Evolutionary conservation across 1,284 basidiomycete genomes (phyloP).

Genomic region (Ceratobasidium sp.): DNA sequence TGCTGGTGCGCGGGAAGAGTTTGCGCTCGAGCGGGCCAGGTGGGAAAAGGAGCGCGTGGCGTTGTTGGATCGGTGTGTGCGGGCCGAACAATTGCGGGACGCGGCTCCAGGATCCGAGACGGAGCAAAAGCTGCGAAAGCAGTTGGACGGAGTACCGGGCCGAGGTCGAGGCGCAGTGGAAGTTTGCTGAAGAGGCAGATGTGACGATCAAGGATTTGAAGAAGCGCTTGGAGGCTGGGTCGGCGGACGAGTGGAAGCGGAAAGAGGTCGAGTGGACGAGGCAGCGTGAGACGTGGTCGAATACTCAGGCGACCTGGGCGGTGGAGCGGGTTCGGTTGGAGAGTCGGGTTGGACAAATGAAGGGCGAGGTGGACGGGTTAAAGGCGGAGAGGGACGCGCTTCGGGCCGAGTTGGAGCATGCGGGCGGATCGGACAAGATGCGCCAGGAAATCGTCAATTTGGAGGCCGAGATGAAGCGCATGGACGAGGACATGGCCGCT

Average conservation of each 20-base stretch:
- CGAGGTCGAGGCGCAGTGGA: constrained; percentile 36
- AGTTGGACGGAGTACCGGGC: constrained; percentile 33
- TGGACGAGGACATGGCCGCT: constrained; percentile 26
- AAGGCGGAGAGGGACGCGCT: constrained; percentile 22
- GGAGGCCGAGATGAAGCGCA: constrained; percentile 12
- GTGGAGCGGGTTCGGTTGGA: constrained; percentile 5
- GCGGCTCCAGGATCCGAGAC: neutral
- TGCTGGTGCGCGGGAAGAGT: constrained; percentile 11
- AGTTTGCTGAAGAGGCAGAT: constrained; percentile 32
- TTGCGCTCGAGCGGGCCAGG: constrained; percentile 13
- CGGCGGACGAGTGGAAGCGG: constrained; percentile 22
- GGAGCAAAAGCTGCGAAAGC: constrained; percentile 5
- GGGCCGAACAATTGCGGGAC: constrained; percentile 11
- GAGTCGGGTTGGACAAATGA: neutral
- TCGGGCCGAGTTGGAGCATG: neutral
- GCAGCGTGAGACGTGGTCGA: neutral
- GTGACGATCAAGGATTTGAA: constrained; percentile 4
- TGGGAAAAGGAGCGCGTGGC: constrained; percentile 25
- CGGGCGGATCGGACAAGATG: neutral
- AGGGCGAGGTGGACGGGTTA: neutral
- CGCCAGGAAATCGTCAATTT: neutral
- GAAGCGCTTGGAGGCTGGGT: neutral
- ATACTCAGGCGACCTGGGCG: neutral
- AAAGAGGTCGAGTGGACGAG: constrained; percentile 15
- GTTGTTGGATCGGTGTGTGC: constrained; percentile 25